Percentiles rank a stretch among this genome's conserved stretches.
Evolutionary conservation across 140 eudicot species (phyloP).

Genomic region (Anethum foeniculum): DNA sequence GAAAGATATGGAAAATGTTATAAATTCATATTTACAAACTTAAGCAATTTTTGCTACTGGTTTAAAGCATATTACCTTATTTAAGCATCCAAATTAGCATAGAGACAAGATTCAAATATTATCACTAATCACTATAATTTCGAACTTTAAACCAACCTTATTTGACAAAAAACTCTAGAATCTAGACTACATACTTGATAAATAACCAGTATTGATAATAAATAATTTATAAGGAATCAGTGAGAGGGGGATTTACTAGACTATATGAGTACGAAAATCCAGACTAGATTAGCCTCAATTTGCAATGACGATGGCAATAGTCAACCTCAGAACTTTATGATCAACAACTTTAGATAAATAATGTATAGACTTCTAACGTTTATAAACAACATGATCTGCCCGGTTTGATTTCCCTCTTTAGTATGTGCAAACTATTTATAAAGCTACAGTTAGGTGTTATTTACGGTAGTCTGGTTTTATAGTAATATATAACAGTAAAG

Average conservation of each 20-base stretch:
- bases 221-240: neutral
- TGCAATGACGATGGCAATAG: neutral
- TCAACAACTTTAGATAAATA: neutral
- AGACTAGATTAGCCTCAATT: neutral
- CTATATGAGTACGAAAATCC: neutral
- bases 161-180: neutral
- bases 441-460: neutral
- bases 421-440: neutral
- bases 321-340: neutral
- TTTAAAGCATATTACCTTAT: neutral
- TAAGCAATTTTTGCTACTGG: neutral
- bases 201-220: neutral
- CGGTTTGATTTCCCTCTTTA: neutral
- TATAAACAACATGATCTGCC: neutral
- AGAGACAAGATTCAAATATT: neutral
- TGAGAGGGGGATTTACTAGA: neutral
- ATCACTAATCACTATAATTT: neutral
- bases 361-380: neutral
- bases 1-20: neutral
- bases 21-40: neutral
- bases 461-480: neutral
- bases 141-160: neutral
- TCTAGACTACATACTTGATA: neutral
- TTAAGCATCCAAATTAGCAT: neutral
- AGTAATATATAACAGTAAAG: neutral